Evolutionary conservation across 192 early-diverging fungal genomes (phyloP).

Genomic region (Coemansia sp.): DNA sequence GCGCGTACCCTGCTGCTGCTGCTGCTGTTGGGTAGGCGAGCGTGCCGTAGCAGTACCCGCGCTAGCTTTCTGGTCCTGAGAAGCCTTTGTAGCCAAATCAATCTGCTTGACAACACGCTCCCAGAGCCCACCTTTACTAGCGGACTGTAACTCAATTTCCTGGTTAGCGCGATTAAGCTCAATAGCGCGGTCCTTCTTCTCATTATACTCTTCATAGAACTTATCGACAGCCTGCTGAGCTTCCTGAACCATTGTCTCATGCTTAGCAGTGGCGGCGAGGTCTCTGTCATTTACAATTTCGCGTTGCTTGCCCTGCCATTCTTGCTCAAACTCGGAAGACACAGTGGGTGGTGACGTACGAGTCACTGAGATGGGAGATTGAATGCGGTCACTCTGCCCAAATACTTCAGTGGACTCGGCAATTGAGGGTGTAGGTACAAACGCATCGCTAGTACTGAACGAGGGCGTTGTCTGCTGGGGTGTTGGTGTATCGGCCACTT

Average conservation of each 20-base stretch:
- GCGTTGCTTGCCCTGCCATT: slow-evolving; percentile 69
- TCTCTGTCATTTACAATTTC: slow-evolving; percentile 65
- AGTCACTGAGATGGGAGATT: neutral
- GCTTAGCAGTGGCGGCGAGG: slow-evolving; percentile 53
- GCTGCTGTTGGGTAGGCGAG: slow-evolving; percentile 17
- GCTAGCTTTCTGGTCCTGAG: neutral
- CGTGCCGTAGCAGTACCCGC: neutral
- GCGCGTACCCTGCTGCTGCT: slow-evolving; percentile 23
- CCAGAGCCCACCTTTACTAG: slow-evolving; percentile 69
- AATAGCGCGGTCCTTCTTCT: slow-evolving; percentile 68
- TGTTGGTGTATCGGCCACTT: slow-evolving; percentile 1
- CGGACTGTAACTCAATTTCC: slow-evolving; percentile 56
- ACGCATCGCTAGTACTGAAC: slow-evolving; percentile 1
- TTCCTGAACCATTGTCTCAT: slow-evolving; percentile 61
- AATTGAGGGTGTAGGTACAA: neutral
- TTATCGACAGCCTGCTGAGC: slow-evolving; percentile 71
- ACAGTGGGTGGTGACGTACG: neutral
- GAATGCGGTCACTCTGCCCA: neutral
- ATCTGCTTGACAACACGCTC: slow-evolving; percentile 71
- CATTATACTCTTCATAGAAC: slow-evolving; percentile 84
- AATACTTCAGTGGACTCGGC: neutral
- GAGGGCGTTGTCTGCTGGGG: neutral
- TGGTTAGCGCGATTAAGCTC: slow-evolving; percentile 62
- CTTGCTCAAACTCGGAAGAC: slow-evolving; percentile 48
- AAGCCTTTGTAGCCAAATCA: slow-evolving; percentile 58